Percentiles rank a stretch among this genome's conserved stretches.
Conservation (phyloP, 2,329 filamentous ascomycete genomes). For the Epichloe sp. region DNA sequence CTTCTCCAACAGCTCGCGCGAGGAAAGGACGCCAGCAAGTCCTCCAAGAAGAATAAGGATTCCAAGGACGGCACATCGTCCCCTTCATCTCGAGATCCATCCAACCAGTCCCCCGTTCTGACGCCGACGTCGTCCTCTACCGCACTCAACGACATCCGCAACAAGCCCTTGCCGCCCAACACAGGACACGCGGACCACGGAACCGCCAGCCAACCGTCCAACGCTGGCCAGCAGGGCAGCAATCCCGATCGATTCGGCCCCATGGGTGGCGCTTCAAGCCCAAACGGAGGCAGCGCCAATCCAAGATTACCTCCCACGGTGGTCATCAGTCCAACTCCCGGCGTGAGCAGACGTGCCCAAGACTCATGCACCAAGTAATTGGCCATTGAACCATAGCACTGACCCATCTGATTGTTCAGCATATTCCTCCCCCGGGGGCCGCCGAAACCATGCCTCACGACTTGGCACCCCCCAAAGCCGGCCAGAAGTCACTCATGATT, state of each 20-base stretch:
- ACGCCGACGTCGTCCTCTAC: conserved; percentile 87
- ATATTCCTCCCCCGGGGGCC: conserved; percentile 75
- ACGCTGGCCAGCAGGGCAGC: conserved; percentile 22
- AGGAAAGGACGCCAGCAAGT: conserved; percentile 77
- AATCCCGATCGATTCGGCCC: conserved; percentile 30
- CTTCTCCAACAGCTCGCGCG: conserved; percentile 61
- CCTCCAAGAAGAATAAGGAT: conserved; percentile 63
- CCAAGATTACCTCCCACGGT: conserved; percentile 64
- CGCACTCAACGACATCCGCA: conserved; percentile 71
- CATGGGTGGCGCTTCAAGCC: conserved; percentile 20
- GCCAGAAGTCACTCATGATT: conserved; percentile 75
- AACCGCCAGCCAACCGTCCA: conserved; percentile 27
- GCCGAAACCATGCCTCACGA: conserved; percentile 98
- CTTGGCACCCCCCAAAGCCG: conserved; percentile 83
- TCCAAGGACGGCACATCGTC: conserved; percentile 67
- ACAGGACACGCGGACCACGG: conserved; percentile 30
- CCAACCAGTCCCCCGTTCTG: conserved; percentile 44
- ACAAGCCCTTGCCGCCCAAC: conserved; percentile 59
- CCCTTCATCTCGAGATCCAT: conserved; percentile 46
- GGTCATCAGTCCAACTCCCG: conserved; percentile 86
- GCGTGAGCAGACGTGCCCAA: conserved; percentile 41
- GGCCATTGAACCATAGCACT: not conserved
- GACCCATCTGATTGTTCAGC: conserved; percentile 29
- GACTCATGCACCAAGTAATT: not conserved
- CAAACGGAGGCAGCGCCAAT: conserved; percentile 22